phyloP scores from a whole-genome alignment of 352 stramenopile species.

The Saprolegnia diclina region DNA sequence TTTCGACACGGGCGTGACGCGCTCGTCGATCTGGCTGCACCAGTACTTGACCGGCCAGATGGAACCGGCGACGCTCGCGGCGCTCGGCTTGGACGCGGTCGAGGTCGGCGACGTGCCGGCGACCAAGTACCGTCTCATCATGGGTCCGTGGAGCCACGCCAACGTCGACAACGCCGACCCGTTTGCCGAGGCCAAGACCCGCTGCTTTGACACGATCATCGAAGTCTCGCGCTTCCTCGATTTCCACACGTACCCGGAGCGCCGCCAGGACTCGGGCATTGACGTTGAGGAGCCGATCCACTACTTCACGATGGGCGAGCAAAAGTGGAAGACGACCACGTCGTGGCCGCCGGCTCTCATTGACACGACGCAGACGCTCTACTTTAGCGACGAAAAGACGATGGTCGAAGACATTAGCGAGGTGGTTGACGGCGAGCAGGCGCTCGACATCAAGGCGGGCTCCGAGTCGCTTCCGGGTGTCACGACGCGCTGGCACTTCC shows the following conservation, averaged over 20 bases:
- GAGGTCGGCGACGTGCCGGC: slow-evolving; percentile 36
- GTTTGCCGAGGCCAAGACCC: slow-evolving; percentile 73
- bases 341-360: slow-evolving; percentile 62
- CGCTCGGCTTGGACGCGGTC: slow-evolving; percentile 42
- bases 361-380: slow-evolving; percentile 41
- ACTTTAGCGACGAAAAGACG: slow-evolving; percentile 48
- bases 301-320: slow-evolving; percentile 74
- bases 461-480: not conserved
- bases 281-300: slow-evolving; percentile 69
- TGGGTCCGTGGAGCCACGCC: slow-evolving; percentile 77
- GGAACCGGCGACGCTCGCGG: slow-evolving; percentile 47
- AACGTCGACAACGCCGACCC: slow-evolving; percentile 75
- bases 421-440: slow-evolving; percentile 13
- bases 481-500: slow-evolving; percentile 62
- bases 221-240: slow-evolving; percentile 83
- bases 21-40: slow-evolving; percentile 67
- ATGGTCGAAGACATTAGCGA: slow-evolving; percentile 30
- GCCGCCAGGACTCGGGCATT: slow-evolving; percentile 40
- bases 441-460: not conserved
- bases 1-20: slow-evolving; percentile 71
- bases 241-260: slow-evolving; percentile 66
- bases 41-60: slow-evolving; percentile 77
- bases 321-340: slow-evolving; percentile 58
- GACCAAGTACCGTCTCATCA: slow-evolving; percentile 54
- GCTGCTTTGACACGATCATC: slow-evolving; percentile 78